phyloP scores from a whole-genome alignment of 106 monocot genomes.

The Allium fistulosum region DNA sequence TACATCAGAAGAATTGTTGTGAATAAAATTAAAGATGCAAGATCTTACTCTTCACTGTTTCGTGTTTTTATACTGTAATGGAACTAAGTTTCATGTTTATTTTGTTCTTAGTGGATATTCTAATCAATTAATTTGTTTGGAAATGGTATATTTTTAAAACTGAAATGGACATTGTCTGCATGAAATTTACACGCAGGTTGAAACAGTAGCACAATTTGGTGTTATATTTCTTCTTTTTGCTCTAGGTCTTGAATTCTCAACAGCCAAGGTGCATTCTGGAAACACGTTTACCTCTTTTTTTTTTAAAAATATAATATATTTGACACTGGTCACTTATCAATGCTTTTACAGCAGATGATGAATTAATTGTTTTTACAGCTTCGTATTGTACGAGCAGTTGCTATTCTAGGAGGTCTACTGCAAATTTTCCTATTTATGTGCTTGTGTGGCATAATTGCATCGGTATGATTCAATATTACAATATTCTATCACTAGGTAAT shows the following conservation, averaged over 20 bases:
- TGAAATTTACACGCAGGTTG: slow-evolving; percentile 32
- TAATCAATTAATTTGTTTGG: neutral
- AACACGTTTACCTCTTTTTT: neutral
- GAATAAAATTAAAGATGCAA: too few relatives aligned
- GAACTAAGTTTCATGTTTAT: neutral
- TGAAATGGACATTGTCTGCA: too few relatives aligned
- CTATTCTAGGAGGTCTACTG: slow-evolving; percentile 86
- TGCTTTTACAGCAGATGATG: neutral
- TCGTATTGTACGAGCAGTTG: slow-evolving; percentile 87
- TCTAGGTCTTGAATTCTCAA: slow-evolving; percentile 83
- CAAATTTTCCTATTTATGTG: slow-evolving; percentile 94
- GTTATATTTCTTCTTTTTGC: slow-evolving; percentile 95
- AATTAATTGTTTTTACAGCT: slow-evolving; percentile 32
- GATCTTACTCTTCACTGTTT: too few relatives aligned
- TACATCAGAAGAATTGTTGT: too few relatives aligned
- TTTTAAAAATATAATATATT: neutral
- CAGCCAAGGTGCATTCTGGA: slow-evolving; percentile 36
- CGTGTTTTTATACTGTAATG: neutral
- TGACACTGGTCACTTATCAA: too few relatives aligned
- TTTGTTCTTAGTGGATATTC: neutral
- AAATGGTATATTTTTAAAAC: too few relatives aligned
- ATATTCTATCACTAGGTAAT: too few relatives aligned
- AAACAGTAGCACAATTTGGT: slow-evolving; percentile 88
- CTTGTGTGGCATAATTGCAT: slow-evolving; percentile 75
- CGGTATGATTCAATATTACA: slow-evolving; percentile 31